Conservation (phyloP, 208 protist genomes). For the Acanthamoeba triangularis region DNA sequence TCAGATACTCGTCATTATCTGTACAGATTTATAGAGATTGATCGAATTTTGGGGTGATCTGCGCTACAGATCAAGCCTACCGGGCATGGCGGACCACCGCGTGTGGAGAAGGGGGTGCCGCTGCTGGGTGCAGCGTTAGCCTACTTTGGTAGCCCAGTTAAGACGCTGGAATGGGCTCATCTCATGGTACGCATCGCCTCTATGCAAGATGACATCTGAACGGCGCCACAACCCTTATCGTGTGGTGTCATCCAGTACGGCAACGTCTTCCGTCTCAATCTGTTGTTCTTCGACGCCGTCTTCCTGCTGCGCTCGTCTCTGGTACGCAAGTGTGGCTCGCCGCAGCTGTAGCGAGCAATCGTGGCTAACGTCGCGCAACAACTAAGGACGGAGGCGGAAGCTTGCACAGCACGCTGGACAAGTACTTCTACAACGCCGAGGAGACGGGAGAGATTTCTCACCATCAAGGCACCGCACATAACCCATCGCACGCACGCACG, state of each 20-base stretch:
- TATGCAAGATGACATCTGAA: background rate
- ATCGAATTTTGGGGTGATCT: background rate
- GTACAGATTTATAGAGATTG: background rate
- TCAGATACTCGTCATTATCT: too few species aligned
- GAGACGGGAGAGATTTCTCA: constrained; percentile 7
- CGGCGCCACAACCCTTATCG: background rate
- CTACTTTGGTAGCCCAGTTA: background rate
- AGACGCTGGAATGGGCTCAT: constrained; percentile 26
- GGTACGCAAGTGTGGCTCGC: background rate
- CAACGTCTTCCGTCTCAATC: constrained; percentile 26
- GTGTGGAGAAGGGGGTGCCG: background rate
- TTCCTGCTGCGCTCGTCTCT: constrained; percentile 50
- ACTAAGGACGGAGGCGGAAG: constrained; percentile 32
- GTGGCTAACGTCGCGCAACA: background rate
- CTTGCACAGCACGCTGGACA: constrained; percentile 52
- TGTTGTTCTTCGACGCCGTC: constrained; percentile 46
- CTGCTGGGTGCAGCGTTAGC: constrained; percentile 14
- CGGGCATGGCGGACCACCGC: background rate
- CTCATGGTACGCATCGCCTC: background rate
- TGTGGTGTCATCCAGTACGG: background rate
- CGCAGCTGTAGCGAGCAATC: too few species aligned
- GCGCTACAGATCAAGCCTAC: background rate
- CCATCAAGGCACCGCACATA: background rate
- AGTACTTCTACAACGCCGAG: constrained; percentile 60
- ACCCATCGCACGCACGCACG: too few species aligned